Percentiles rank a stretch among this genome's conserved stretches.
Evolutionary conservation across 2,329 filamentous ascomycete species (phyloP).

Genomic region (Achaetomium macrosporum): DNA sequence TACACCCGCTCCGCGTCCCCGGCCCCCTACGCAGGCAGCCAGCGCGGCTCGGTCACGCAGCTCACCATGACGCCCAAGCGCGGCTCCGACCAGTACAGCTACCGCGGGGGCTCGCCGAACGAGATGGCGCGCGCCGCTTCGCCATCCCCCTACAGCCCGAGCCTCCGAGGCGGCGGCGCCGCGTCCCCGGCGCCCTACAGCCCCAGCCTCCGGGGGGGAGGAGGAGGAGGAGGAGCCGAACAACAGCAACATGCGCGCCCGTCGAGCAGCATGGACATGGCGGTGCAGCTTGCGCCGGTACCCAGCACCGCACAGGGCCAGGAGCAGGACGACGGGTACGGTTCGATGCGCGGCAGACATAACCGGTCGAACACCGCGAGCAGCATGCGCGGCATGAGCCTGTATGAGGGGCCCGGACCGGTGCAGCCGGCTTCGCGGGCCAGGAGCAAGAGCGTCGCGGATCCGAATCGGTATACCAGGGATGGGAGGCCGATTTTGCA

Average conservation of each 20-base stretch:
- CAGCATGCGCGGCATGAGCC: slow-evolving; percentile 46
- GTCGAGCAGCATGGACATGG: slow-evolving; percentile 43
- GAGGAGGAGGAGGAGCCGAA: slow-evolving; percentile 31
- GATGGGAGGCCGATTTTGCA: slow-evolving; percentile 86
- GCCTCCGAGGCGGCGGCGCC: background rate
- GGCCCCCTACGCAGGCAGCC: slow-evolving; percentile 52
- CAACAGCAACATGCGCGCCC: background rate
- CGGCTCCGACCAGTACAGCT: slow-evolving; percentile 14
- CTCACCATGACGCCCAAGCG: slow-evolving; percentile 9
- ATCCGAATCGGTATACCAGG: slow-evolving; percentile 70
- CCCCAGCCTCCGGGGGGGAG: slow-evolving; percentile 22
- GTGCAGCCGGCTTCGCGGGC: slow-evolving; percentile 40
- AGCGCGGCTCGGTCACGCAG: slow-evolving; percentile 27
- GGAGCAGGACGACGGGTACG: slow-evolving; percentile 12
- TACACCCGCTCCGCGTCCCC: slow-evolving; percentile 34
- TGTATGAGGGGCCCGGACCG: slow-evolving; percentile 46
- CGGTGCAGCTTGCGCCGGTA: slow-evolving; percentile 57
- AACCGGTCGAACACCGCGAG: background rate
- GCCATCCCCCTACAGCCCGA: slow-evolving; percentile 39
- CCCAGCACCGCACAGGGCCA: background rate
- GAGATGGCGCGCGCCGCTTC: slow-evolving; percentile 28
- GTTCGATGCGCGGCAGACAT: slow-evolving; percentile 16
- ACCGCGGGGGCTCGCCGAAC: slow-evolving; percentile 5
- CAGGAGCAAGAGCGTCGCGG: slow-evolving; percentile 72
- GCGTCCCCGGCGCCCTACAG: slow-evolving; percentile 32